These are phyloP conservation scores for Fusarium fracticaudum DNA, from an alignment of 2,329 filamentous ascomycete genomes.

Conservation along the genomic window DNA sequence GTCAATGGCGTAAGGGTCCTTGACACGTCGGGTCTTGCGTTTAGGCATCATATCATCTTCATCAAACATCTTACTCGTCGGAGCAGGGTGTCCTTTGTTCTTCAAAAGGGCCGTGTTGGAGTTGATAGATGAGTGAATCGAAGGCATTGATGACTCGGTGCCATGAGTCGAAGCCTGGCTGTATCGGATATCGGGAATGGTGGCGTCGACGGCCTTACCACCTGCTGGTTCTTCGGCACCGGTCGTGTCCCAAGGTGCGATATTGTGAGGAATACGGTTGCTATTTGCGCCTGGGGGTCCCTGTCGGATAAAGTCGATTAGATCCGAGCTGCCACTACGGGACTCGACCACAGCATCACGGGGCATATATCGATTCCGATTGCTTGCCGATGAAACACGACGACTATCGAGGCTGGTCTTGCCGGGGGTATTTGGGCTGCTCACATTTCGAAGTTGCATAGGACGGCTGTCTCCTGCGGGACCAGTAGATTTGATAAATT, in stretches of 20 bases:
- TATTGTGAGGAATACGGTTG: slow-evolving; percentile 79
- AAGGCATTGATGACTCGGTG: slow-evolving; percentile 67
- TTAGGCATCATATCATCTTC: slow-evolving; percentile 69
- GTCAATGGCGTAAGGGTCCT: slow-evolving; percentile 95
- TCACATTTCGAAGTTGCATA: slow-evolving; percentile 49
- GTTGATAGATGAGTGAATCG: slow-evolving; percentile 72
- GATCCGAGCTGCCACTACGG: slow-evolving; percentile 78
- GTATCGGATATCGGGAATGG: slow-evolving; percentile 64
- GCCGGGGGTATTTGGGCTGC: slow-evolving; percentile 43
- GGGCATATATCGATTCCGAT: slow-evolving; percentile 70
- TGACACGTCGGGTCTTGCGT: slow-evolving; percentile 79
- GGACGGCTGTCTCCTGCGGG: slow-evolving; percentile 62
- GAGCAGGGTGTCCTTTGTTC: slow-evolving; percentile 48
- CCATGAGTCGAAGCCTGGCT: slow-evolving; percentile 66
- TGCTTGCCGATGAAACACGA: slow-evolving; percentile 52
- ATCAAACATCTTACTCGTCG: slow-evolving; percentile 53
- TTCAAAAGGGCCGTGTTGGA: slow-evolving; percentile 77
- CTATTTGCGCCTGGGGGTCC: slow-evolving; percentile 73
- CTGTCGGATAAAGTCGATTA: slow-evolving; percentile 95
- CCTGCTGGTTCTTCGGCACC: slow-evolving; percentile 79
- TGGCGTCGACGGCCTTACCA: slow-evolving; percentile 62
- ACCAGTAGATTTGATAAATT: slow-evolving; percentile 88
- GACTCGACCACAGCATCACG: slow-evolving; percentile 73
- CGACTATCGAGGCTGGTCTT: slow-evolving; percentile 53
- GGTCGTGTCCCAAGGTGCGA: slow-evolving; percentile 86